Evolutionary conservation across 192 early-diverging fungal genomes (phyloP).

Genomic region (Entrophospora sp.): DNA sequence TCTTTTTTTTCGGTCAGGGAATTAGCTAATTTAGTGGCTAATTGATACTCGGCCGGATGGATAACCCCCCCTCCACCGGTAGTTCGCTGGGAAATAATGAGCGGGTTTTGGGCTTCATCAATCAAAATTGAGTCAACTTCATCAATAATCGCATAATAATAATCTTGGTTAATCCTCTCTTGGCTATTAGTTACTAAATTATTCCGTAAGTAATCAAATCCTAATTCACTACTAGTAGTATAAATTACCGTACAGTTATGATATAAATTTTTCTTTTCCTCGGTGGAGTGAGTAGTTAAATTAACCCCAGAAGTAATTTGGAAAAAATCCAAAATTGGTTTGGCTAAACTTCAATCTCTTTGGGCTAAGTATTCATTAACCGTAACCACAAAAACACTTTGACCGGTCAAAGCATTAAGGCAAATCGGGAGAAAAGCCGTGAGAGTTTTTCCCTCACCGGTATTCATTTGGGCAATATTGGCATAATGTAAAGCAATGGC

Average conservation of each 20-base stretch:
- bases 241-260: not conserved
- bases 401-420: not conserved
- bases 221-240: constrained; percentile 11
- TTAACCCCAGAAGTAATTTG: constrained; percentile 14
- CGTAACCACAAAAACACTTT: constrained; percentile 2
- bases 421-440: constrained; percentile 9
- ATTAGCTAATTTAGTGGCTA: constrained; percentile 1
- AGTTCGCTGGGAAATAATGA: constrained; percentile 8
- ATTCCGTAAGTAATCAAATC: constrained; percentile 5
- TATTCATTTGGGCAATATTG: constrained; percentile 15
- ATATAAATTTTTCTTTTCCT: not conserved
- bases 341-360: constrained; percentile 2
- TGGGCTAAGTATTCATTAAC: constrained; percentile 13
- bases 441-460: constrained; percentile 6
- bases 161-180: not conserved
- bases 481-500: not conserved
- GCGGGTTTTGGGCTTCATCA: not conserved
- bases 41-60: constrained; percentile 1
- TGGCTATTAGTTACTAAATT: not conserved
- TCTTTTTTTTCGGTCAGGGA: not conserved
- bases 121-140: not conserved
- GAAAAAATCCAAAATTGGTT: constrained; percentile 9
- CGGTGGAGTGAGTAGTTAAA: not conserved
- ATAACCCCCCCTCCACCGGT: not conserved
- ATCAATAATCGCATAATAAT: constrained; percentile 6